Evolutionary conservation across 768 basidiomycete species (phyloP).

Genomic region (Obba rivulosa): DNA sequence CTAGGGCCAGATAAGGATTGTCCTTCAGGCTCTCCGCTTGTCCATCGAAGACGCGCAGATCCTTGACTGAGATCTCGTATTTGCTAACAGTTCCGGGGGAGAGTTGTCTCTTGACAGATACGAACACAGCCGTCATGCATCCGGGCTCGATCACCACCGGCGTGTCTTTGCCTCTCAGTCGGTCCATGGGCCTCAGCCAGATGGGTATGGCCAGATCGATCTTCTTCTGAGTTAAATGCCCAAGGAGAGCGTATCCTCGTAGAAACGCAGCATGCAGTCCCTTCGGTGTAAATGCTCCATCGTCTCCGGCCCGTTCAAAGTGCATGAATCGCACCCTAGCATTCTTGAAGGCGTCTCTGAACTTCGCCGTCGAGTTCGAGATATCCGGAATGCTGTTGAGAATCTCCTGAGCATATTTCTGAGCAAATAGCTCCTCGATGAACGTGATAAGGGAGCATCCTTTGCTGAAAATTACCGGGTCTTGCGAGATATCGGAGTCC

Average conservation of each 20-base stretch:
- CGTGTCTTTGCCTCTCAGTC: too few species aligned
- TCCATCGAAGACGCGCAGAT: neutral
- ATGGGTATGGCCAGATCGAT: constrained; percentile 25
- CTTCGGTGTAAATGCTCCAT: constrained; percentile 14
- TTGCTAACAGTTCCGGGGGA: neutral
- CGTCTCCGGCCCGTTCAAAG: constrained; percentile 22
- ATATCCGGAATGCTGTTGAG: constrained; percentile 22
- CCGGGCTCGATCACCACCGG: constrained; percentile 6
- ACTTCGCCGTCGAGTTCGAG: neutral
- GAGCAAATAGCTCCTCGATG: constrained; percentile 16
- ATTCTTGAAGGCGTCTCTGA: constrained; percentile 20
- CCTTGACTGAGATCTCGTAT: neutral
- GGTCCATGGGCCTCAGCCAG: constrained; percentile 10
- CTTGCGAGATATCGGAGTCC: neutral
- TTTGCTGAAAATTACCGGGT: neutral
- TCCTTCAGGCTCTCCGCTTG: neutral
- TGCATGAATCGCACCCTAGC: constrained; percentile 28
- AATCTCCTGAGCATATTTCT: constrained; percentile 9
- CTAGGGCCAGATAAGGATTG: constrained; percentile 16
- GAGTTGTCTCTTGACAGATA: constrained; percentile 17
- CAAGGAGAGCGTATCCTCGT: constrained; percentile 10
- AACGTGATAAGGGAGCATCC: constrained; percentile 15
- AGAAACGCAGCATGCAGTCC: constrained; percentile 17
- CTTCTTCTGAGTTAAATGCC: too few species aligned
- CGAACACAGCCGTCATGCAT: constrained; percentile 13